Conservation (phyloP, 306 rosid genomes). For the Acmispon strigosus region DNA sequence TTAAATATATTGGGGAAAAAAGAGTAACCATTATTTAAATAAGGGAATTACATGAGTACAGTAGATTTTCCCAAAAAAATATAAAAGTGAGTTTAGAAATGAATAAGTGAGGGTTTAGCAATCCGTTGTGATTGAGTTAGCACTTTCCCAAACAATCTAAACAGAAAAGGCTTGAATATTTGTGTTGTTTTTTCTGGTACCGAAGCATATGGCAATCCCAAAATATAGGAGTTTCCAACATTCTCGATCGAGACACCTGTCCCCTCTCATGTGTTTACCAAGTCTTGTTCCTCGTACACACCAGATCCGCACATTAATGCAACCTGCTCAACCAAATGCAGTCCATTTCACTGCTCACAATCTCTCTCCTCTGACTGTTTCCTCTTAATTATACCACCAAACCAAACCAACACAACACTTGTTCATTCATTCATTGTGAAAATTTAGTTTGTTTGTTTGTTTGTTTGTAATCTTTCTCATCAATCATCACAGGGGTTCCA, state of each 20-base stretch:
- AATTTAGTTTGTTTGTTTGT: background rate
- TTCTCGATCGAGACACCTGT: constrained; percentile 17
- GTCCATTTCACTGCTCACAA: background rate
- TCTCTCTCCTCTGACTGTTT: constrained; percentile 6
- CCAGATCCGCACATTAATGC: constrained; percentile 26
- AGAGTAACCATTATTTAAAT: too few species aligned
- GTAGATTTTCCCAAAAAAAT: too few species aligned
- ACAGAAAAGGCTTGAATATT: too few species aligned
- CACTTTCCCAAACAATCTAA: too few species aligned
- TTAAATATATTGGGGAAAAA: too few species aligned
- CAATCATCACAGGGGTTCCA: background rate
- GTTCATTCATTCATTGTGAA: background rate
- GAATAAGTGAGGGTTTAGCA: too few species aligned
- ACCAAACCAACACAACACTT: background rate
- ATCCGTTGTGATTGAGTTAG: too few species aligned
- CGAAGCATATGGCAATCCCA: constrained; percentile 19
- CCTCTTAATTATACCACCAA: background rate
- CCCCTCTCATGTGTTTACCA: constrained; percentile 29
- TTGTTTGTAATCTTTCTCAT: background rate
- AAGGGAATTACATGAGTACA: too few species aligned
- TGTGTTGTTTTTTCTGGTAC: background rate
- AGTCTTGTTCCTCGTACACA: constrained; percentile 26
- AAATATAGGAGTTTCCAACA: constrained; percentile 23
- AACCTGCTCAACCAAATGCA: too few species aligned
- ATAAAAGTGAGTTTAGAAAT: too few species aligned